Base-by-base conservation (phyloP, 306 rosid species). In the Biancaea sappan region DNA sequence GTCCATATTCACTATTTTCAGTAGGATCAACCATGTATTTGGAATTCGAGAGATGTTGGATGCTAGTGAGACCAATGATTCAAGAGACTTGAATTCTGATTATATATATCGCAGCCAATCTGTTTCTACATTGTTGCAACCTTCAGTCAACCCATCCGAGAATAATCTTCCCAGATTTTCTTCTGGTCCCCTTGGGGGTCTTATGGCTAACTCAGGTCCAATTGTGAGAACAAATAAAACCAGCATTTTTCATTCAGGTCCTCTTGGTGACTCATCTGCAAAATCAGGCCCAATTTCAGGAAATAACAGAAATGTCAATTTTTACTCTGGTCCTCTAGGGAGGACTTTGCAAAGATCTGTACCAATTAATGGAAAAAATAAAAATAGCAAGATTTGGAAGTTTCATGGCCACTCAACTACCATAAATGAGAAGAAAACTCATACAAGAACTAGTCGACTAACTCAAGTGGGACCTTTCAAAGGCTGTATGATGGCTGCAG, bases 391-490 rank as follows among this genome's bases (percentile, higher is more conserved):
- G 80, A 40, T 83, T 69, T 86, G 96, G 93, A 81, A 80, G 74
- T 76, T 71, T 62, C 54, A 25, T 77, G 85, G 88, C 57, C 74
- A 57, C 70, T 75, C 90, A 70, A 66, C 79, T 21, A 18, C 70
- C 35, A 24, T 53, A 56, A 73, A 47, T 50, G 92, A 79, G 77
- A 90, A 87, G 84, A 94, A 90, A 80, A 74, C 72, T 51, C 82
- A 73, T 65, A 9, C 72, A 32, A 88, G 83, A 72, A 58, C 88
- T 31, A 87, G 68, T 63, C 88, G 93, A 69, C 69, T 84, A 51
- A 88, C 98, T 64, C 99, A 88, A 84, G 95, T 94, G 35, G 99
- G 90, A 68, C 99, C 97, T 67, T 88, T 94, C 70, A 94, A 82
- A 79, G 99, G 93, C 77, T 86, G 86, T 73, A 78, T 83, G 31